Base-by-base conservation (phyloP, 1,139 yeast genomes). In the Candida sojae region DNA sequence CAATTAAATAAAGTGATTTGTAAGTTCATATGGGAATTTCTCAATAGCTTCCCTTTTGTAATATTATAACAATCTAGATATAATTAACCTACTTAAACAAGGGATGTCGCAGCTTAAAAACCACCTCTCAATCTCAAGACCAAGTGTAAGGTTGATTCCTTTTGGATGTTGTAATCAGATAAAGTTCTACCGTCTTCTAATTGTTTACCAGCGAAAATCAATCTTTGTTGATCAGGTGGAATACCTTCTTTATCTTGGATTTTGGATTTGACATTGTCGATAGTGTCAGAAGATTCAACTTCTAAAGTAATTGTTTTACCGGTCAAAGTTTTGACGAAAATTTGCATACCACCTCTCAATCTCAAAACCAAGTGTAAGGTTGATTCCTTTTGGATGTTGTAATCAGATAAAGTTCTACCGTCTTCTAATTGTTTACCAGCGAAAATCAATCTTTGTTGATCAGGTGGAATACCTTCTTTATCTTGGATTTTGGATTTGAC, bases 271-370 rank as follows among this genome's bases (percentile, higher is more conserved):
- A 78, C 82, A 59, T 84, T 83, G 65, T 84, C 89, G 52, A 84
- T 84, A 46, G 88, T 83, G 71, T 84, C 88, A 3, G 88, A 82
- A n/a, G 88, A 83, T 61, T 83, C 88, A 39, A 83, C 86, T 64
- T 82, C 88, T 48, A 83, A 66, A 29, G 88, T 83, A 56, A 84
- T 84, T 39, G 89, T 83, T 73, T 83, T 83, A 63, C 88, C 88
- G 5, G 88, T 83, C 59, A 83, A 71, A 7, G 88, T 83, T 64
- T 75, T 75, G 46, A 77, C 79, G 53, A 75, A 73, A 56, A 77
- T 77, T 63, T 82, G 84, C 82, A 81, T 77, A 77, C 95, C 95
- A 74, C 84, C 83, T 75, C 84, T 77, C 61, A 80, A 67, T 73
- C 84, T 78, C 49, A 80, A 64, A 29, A 79, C 83, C 65, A 79